phyloP scores from a whole-genome alignment of 768 basidiomycete species.

The Tricholoma matsutake region DNA sequence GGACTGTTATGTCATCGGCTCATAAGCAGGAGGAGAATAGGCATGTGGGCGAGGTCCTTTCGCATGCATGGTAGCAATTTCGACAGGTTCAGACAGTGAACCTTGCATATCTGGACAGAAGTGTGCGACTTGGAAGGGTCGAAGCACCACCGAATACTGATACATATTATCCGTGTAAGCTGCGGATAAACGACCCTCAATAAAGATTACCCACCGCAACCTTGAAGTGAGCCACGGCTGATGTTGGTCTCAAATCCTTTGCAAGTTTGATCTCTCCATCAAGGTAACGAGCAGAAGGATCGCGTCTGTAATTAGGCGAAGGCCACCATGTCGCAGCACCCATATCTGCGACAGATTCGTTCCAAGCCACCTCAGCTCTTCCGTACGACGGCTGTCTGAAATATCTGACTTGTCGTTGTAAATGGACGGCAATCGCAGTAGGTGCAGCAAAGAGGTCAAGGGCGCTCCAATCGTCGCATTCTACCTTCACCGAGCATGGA shows the following conservation, averaged over 20 bases:
- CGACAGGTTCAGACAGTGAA: constrained; percentile 47
- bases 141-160: constrained; percentile 47
- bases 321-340: constrained; percentile 49
- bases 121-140: constrained; percentile 39
- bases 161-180: neutral
- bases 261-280: constrained; percentile 52
- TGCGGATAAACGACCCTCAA: neutral
- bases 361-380: constrained; percentile 40
- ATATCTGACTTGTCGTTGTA: constrained; percentile 42
- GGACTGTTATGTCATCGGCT: constrained; percentile 26
- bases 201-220: constrained; percentile 38
- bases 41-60: constrained; percentile 47
- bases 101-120: constrained; percentile 36
- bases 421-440: constrained; percentile 34
- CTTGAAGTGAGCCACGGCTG: constrained; percentile 48
- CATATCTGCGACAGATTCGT: constrained; percentile 43
- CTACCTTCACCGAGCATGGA: constrained; percentile 43
- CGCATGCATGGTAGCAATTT: constrained; percentile 50
- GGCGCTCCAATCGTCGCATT: constrained; percentile 33
- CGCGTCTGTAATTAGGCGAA: constrained; percentile 27
- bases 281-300: constrained; percentile 36
- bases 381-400: constrained; percentile 35
- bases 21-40: constrained; percentile 51
- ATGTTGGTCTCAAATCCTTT: constrained; percentile 50
- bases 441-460: constrained; percentile 43